Evolutionary conservation across 2,329 filamentous ascomycete species (phyloP).

Genomic region (Aspergillus candidus): DNA sequence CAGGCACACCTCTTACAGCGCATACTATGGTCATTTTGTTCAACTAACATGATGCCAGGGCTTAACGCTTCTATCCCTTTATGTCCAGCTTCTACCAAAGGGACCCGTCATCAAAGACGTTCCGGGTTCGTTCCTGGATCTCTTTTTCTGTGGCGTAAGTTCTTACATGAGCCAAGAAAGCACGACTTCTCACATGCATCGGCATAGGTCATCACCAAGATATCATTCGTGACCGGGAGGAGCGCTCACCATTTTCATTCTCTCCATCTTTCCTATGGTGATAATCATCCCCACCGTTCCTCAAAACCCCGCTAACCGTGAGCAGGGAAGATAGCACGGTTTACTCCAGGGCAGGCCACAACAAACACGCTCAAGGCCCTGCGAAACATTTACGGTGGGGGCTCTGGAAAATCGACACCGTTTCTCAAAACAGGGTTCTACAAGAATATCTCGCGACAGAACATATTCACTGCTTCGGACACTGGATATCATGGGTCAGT

Average conservation of each 20-base stretch:
- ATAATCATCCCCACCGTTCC: slow-evolving; percentile 1
- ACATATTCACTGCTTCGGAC: slow-evolving; percentile 21
- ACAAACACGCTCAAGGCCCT: slow-evolving; percentile 21
- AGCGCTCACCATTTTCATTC: slow-evolving; percentile 17
- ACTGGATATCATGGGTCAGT: slow-evolving; percentile 18
- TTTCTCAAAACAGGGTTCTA: slow-evolving; percentile 22
- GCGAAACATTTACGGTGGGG: slow-evolving; percentile 19
- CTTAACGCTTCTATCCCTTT: slow-evolving; percentile 12
- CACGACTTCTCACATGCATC: neutral
- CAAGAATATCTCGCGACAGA: slow-evolving; percentile 18
- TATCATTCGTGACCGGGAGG: slow-evolving; percentile 14
- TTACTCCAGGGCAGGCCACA: slow-evolving; percentile 20
- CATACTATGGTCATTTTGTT: slow-evolving; percentile 2
- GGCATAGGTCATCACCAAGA: slow-evolving; percentile 16
- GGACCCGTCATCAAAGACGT: slow-evolving; percentile 15
- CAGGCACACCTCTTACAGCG: slow-evolving; percentile 1
- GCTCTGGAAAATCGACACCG: slow-evolving; percentile 12
- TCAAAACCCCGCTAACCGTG: neutral
- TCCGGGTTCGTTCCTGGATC: slow-evolving; percentile 11
- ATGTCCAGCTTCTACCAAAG: slow-evolving; percentile 12
- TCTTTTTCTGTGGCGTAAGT: slow-evolving; percentile 16
- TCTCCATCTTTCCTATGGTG: slow-evolving; percentile 15
- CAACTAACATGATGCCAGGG: slow-evolving; percentile 2
- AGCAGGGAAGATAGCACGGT: slow-evolving; percentile 17
- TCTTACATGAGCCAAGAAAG: neutral